Evolutionary conservation across 2,329 filamentous ascomycete genomes (phyloP).

Genomic region (Metarhizium humberi): DNA sequence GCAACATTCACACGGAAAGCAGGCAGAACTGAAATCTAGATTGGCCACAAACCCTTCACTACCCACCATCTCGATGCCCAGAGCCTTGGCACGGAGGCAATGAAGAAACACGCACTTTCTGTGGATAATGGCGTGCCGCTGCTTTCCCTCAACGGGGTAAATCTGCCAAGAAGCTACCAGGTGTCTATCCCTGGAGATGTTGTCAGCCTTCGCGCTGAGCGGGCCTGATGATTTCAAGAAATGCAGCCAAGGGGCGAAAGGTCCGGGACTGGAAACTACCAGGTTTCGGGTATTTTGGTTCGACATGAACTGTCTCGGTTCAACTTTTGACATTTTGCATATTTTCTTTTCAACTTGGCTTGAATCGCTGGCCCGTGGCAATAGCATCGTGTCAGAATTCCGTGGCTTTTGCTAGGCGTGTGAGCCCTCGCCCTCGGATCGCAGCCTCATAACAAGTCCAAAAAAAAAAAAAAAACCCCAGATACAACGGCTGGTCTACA

Average conservation of each 20-base stretch:
- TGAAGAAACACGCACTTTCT: not conserved
- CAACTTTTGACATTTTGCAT: no score
- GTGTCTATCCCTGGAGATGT: slow-evolving; percentile 2
- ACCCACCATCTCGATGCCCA: not conserved
- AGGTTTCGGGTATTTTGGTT: no score
- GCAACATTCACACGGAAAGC: no score
- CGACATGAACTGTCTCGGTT: no score
- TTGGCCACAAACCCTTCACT: not conserved
- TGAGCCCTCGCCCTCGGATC: no score
- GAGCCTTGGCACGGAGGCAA: not conserved
- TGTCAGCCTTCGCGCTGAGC: not conserved
- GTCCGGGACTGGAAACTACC: no score
- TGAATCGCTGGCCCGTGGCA: no score
- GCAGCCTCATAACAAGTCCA: not conserved
- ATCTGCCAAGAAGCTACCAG: not conserved
- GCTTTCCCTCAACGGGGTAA: not conserved
- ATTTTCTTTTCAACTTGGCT: no score
- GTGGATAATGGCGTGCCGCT: not conserved
- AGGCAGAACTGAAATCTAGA: not conserved
- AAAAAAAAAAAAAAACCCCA: not conserved
- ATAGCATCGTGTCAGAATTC: no score
- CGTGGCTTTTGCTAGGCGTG: no score
- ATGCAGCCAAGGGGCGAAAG: no score
- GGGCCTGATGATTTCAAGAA: not conserved
- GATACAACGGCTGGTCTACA: not conserved